Evolutionary conservation across 495 filamentous ascomycete species (phyloP), one percentile per base, ranked within the genome.

Genomic region (Aspergillus mulundensis): DNA sequence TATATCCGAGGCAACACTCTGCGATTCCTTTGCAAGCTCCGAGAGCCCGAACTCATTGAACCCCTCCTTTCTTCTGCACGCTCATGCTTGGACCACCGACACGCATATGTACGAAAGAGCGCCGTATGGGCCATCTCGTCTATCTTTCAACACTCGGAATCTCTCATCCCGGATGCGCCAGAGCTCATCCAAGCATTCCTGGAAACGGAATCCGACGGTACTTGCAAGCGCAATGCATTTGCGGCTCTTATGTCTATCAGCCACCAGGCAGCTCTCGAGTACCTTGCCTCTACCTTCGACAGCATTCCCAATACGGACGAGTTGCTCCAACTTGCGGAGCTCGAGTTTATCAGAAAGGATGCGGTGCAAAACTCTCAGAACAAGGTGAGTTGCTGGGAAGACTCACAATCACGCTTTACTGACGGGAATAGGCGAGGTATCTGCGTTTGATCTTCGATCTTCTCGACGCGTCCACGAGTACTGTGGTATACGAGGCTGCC

Each of bases 161-260:
- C 85, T 53, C 79, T 99, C 36, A 95, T 99, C 58, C 95, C 95
- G 41, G 95, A 99, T 70, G 95, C 93, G 8, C 87, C 95, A 30
- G 95, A 99, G 59, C 82, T 97, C 41, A 85, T 99, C 52, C 84
- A 90, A 54, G 85, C 82, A 0, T 97, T 97, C 80, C 82, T 99
- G 43, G 90, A 93, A 56, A 80, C 82, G 39, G 95, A 99, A 74
- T 96, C 82, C 59, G 95, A 99, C 69, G 81, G 88, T 53, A 97
- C 95, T 15, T 97, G 93, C 86, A 97, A 96, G 80, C 83, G 95
- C 62, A 99, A 99, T 72, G 95, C 93, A 21, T 99, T 97, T 60
- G 90, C 90, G 41, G 93, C 95, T 7, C 79, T 99, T 34, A 82
- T 86, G 63, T 86, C 85, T 59, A 95, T 97, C 67, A 95, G 87